Evolutionary conservation across 2,329 filamentous ascomycete genomes (phyloP).

Genomic region (Trichophaea hybrida): DNA sequence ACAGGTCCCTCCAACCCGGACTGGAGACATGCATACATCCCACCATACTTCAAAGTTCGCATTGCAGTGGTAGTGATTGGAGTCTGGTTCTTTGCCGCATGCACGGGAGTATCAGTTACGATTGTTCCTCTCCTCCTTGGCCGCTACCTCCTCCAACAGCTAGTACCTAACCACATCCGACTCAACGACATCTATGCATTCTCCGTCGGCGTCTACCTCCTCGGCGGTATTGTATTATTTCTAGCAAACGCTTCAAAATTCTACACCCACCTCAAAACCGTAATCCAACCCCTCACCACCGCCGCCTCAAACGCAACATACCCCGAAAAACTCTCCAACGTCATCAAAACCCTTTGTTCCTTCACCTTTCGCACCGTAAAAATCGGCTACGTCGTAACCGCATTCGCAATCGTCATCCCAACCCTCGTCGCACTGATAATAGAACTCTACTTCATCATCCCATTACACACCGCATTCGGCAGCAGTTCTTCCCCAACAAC

Average conservation of each 20-base stretch:
- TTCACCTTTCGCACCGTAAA: conserved; percentile 30
- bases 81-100: conserved; percentile 86
- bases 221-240: conserved; percentile 54
- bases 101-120: conserved; percentile 71
- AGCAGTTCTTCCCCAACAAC: neutral
- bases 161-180: conserved; percentile 56
- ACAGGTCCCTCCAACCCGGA: conserved; percentile 44
- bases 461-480: conserved; percentile 49
- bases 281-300: neutral
- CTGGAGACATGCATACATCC: conserved; percentile 64
- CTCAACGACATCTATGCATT: conserved; percentile 97
- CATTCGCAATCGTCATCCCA: conserved; percentile 66
- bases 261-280: conserved; percentile 2
- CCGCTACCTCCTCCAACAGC: conserved; percentile 56
- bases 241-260: conserved; percentile 29
- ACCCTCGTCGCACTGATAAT: conserved; percentile 63
- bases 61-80: conserved; percentile 74
- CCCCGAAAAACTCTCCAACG: neutral
- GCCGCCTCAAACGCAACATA: neutral
- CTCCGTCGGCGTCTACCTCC: conserved; percentile 70
- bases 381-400: conserved; percentile 59
- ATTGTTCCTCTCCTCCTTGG: conserved; percentile 78
- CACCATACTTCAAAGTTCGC: conserved; percentile 66
- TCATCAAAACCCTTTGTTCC: neutral
- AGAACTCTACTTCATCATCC: conserved; percentile 79